Evolutionary conservation across 306 rosid species (phyloP).

Genomic region (Hylodesmum podocarpum): DNA sequence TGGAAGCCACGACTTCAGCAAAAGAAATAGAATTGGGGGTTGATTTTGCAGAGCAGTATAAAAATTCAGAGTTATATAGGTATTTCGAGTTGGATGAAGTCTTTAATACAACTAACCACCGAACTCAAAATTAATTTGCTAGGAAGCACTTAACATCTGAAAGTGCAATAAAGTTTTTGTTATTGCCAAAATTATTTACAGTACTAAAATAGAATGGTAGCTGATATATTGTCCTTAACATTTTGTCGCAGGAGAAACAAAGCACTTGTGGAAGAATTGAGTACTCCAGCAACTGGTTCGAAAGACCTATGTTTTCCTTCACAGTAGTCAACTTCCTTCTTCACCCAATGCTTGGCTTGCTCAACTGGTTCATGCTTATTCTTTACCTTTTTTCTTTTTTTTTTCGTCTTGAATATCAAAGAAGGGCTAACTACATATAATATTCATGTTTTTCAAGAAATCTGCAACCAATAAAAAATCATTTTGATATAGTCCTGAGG

Average conservation of each 20-base stretch:
- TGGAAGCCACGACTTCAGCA: conserved; percentile 63
- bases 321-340: conserved; percentile 57
- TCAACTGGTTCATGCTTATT: too few species aligned
- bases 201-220: background rate
- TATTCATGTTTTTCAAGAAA: too few species aligned
- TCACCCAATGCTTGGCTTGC: conserved; percentile 59
- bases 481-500: too few species aligned
- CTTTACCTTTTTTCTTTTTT: too few species aligned
- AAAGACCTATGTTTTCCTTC: conserved; percentile 73
- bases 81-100: background rate
- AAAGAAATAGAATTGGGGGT: conserved; percentile 69
- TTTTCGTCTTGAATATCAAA: too few species aligned
- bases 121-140: background rate
- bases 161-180: background rate
- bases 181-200: background rate
- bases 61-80: conserved; percentile 16
- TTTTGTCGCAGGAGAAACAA: conserved; percentile 52
- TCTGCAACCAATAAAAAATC: too few species aligned
- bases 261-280: conserved; percentile 58
- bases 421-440: too few species aligned
- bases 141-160: background rate
- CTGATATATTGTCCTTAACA: conserved; percentile 6
- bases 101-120: background rate
- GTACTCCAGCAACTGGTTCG: conserved; percentile 57
- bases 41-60: conserved; percentile 73